Conservation (phyloP, 176 grass and related monocot genomes). For the Musa acuminata region DNA sequence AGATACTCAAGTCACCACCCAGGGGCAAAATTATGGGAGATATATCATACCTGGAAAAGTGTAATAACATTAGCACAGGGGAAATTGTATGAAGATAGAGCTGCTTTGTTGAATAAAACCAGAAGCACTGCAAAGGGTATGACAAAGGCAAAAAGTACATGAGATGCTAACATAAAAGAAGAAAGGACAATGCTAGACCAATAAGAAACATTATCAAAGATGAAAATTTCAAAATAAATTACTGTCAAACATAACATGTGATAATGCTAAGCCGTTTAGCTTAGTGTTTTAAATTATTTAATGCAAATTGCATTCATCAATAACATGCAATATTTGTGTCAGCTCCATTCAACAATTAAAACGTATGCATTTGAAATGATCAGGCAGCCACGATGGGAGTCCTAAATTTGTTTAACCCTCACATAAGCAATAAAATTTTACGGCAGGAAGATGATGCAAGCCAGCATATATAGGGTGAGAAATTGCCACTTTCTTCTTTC, state of each 20-base stretch:
- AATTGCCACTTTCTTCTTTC: not conserved
- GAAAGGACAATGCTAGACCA: not conserved
- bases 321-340: not conserved
- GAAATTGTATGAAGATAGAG: conserved; percentile 87
- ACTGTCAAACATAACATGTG: no score
- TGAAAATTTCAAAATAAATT: no score
- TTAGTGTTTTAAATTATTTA: not conserved
- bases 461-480: not conserved
- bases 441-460: no score
- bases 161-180: conserved; percentile 6
- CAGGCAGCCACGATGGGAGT: not conserved
- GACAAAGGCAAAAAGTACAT: conserved; percentile 20
- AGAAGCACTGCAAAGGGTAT: conserved; percentile 64
- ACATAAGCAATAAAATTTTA: not conserved
- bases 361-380: not conserved
- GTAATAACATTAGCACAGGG: conserved; percentile 93
- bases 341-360: not conserved
- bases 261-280: no score
- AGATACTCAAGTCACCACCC: not conserved
- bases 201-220: not conserved
- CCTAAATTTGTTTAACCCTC: not conserved
- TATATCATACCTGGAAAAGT: conserved; percentile 69
- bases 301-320: not conserved
- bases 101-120: conserved; percentile 98
- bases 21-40: not conserved